Base-by-base conservation (phyloP, 1,284 basidiomycete genomes). In the Cutaneotrichosporon cyanovorans region DNA sequence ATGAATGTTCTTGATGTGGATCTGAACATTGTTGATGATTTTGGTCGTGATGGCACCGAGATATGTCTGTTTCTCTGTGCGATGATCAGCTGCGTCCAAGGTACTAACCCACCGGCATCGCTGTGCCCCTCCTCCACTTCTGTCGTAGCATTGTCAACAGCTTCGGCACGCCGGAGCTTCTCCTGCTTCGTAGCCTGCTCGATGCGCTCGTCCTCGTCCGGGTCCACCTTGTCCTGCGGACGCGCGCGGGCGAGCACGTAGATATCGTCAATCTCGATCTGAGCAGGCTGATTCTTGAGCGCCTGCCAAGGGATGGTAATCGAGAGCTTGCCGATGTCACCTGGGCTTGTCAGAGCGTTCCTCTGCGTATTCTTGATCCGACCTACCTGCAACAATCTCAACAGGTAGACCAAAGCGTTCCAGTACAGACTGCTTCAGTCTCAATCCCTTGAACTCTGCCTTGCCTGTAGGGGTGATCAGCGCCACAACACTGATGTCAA, bases 321-420 rank as follows among this genome's bases (percentile, higher is more conserved):
- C 0, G 87, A 89, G 51, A 98, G 84, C 57, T 83, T 89, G 34
- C 95, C 95, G 41, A 98, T 80, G 71, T 93, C 84, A 34, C 91
- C 87, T 90, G 35, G n/a, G 16, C n/a, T 25, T 4, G 18, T 47
- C 25, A 51, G 48, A n/a, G n/a, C 28, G 9, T n/a, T n/a, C n/a
- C n/a, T n/a, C n/a, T n/a, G n/a, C n/a, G n/a, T n/a, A n/a, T n/a
- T n/a, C n/a, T n/a, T n/a, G n/a, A n/a, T 16, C 15, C 21, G 33
- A 53, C 66, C 28, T 57, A 84, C 87, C 95, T 76, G 98, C 90
- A 18, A 90, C 76, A 23, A 99, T 91, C 74, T 98, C 92, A 4
- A 99, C 84, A 0, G 96, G 96, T 16, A 99, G 76, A 47, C 89
- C 80, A 67, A 98, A 95, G 69, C 96, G 92, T 73, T 99, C 95